A percentile compares a stretch with the other conserved stretches of the same genome.
These are phyloP conservation scores for Metarhizium anisopliae DNA, from an alignment of 2,329 filamentous ascomycete genomes.

Conservation along the genomic window DNA sequence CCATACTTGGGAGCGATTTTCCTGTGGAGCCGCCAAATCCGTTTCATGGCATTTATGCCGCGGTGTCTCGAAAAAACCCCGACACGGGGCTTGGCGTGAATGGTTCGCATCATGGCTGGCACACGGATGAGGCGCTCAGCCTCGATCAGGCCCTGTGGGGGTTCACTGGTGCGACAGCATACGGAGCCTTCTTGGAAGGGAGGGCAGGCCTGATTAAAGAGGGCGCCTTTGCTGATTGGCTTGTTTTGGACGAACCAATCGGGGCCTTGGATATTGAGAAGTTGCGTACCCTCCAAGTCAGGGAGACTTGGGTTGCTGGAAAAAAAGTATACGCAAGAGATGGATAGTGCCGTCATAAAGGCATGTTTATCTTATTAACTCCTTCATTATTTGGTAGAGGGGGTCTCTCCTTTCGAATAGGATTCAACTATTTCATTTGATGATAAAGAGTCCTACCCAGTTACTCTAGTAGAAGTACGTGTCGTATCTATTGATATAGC, in stretches of 20 bases:
- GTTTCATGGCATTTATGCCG: slow-evolving; percentile 61
- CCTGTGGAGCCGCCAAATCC: slow-evolving; percentile 62
- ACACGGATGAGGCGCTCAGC: slow-evolving; percentile 48
- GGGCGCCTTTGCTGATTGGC: slow-evolving; percentile 61
- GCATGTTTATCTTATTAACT: too few relatives aligned
- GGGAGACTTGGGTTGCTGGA: slow-evolving; percentile 62
- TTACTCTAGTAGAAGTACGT: too few relatives aligned
- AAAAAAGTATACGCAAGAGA: slow-evolving; percentile 32
- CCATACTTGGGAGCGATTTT: slow-evolving; percentile 60
- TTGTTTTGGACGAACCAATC: slow-evolving; percentile 54
- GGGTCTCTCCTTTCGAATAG: too few relatives aligned
- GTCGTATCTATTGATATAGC: background rate
- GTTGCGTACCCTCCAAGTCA: slow-evolving; percentile 45
- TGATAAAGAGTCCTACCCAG: too few relatives aligned
- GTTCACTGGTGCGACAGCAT: slow-evolving; percentile 51
- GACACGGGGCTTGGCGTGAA: slow-evolving; percentile 41
- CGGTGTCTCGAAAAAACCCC: slow-evolving; percentile 52
- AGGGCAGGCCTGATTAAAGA: slow-evolving; percentile 48
- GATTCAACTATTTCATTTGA: too few relatives aligned
- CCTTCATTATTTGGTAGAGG: too few relatives aligned
- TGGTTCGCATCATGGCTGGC: slow-evolving; percentile 45
- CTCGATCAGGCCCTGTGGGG: slow-evolving; percentile 51
- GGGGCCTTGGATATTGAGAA: slow-evolving; percentile 40
- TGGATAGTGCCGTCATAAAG: background rate
- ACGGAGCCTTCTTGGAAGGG: slow-evolving; percentile 49